Evolutionary conservation across 208 protist species (phyloP), one percentile per base, ranked within the genome.

Genomic region (Leishmania tropica): DNA sequence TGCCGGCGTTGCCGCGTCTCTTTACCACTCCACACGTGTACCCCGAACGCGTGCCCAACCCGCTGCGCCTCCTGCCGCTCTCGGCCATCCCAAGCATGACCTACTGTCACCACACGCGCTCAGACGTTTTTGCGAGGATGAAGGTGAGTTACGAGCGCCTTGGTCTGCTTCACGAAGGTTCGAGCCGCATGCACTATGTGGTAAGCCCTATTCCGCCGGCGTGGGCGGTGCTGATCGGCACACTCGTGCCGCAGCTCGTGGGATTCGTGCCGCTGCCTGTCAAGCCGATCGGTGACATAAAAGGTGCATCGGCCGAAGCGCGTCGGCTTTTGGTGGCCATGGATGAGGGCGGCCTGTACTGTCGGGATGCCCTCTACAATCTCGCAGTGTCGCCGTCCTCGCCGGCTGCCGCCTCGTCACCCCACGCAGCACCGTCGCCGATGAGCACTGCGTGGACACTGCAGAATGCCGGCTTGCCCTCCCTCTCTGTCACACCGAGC

Each of bases 101-200:
- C 3, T 81, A 85, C 42, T 91, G 86, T 72, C 75, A 62, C 21
- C 83, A 93, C 80, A 93, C 92, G 1, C 24, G 67, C 4, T 45
- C 56, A 11, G 92, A 96, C 83, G 87, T 93, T 15, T 93, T 96
- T 80, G 84, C 76, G 10, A 80, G 73, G 17, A 76, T 93, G 15
- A 75, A 88, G 58, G 80, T 76, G 35, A 94, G 90, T 83, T 95
- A 89, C 76, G 67, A 73, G 13, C 75, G 83, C 6, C 76, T 95
- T 13, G 56, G 73, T 2, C 68, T 94, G 2, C 60, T 93, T 21
- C 78, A 83, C 51, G 89, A 93, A 11, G 79, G 80, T 35, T 67
- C 75, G 31, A 21, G 13, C 1, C 79, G 79, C 65, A 71, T 87
- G 62, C 82, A 31, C n/a, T 79, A 82, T 48, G 58, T 83, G 15